phyloP scores from a whole-genome alignment of 805 yeast species.

The Debaryomyces hansenii region DNA sequence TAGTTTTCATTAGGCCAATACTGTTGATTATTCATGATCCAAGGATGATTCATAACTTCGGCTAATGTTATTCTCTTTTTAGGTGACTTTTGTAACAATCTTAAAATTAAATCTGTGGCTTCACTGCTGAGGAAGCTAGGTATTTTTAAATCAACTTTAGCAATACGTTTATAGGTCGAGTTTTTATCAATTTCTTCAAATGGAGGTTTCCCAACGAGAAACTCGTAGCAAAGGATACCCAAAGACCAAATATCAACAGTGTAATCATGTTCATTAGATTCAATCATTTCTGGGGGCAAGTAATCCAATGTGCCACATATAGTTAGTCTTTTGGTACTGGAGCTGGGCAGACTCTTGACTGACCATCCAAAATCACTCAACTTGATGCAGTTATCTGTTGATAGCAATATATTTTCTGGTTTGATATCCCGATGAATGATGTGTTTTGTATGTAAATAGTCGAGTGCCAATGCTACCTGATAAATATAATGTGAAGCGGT shows the following conservation, averaged over 20 bases:
- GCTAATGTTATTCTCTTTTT: conserved; percentile 58
- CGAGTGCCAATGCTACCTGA: conserved; percentile 80
- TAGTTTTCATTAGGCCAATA: conserved; percentile 49
- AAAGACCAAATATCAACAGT: conserved; percentile 91
- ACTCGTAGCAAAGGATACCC: conserved; percentile 83
- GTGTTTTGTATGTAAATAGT: conserved; percentile 73
- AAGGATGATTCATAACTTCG: conserved; percentile 74
- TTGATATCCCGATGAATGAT: conserved; percentile 91
- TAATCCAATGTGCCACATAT: conserved; percentile 96
- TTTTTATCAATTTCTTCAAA: conserved; percentile 81
- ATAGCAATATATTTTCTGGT: conserved; percentile 87
- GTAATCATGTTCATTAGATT: conserved; percentile 72
- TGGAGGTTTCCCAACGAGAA: conserved; percentile 87
- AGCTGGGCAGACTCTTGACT: conserved; percentile 35
- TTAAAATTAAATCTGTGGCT: conserved; percentile 72
- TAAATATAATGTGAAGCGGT: conserved; percentile 76
- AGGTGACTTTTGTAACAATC: conserved; percentile 69
- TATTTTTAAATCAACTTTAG: conserved; percentile 69
- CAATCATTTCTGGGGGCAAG: conserved; percentile 93
- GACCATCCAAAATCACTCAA: conserved; percentile 97
- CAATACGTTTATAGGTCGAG: conserved; percentile 78
- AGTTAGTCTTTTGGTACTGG: conserved; percentile 56
- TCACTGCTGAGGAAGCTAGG: conserved; percentile 71
- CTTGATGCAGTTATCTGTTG: conserved; percentile 73
- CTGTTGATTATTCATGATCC: conserved; percentile 70